Conservation (phyloP, 306 rosid genomes). For the Carpinus fangiana region DNA sequence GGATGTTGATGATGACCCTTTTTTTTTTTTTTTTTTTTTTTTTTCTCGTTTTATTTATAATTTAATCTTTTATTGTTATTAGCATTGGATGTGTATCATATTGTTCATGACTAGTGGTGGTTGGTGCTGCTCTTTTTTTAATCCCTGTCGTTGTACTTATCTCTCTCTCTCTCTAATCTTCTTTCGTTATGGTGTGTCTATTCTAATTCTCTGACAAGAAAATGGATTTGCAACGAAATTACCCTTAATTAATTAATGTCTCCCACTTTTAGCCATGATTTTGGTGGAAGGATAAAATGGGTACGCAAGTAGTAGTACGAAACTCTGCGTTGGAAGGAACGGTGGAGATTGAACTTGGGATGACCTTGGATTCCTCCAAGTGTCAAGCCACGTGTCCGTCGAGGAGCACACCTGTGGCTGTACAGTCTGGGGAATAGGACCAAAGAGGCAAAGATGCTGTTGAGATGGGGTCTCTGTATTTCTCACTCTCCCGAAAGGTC, state of each 20-base stretch:
- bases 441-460: background rate
- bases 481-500: background rate
- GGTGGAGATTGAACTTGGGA: no score
- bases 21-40: background rate
- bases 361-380: background rate
- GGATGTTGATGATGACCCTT: background rate
- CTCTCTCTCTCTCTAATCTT: background rate
- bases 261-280: no score
- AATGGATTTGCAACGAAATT: no score
- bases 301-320: no score
- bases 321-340: no score
- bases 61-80: background rate
- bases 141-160: background rate
- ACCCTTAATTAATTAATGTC: no score
- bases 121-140: conserved; percentile 1
- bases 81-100: conserved; percentile 27
- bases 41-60: background rate
- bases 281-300: no score
- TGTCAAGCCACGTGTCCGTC: background rate
- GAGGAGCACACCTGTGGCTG: background rate
- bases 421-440: no score
- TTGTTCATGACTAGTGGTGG: conserved; percentile 27
- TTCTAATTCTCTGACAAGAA: no score
- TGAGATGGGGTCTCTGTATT: no score
- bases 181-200: background rate